These are phyloP conservation scores for Exophiala bonariae DNA, from an alignment of 2,329 filamentous ascomycete genomes.

Conservation along the genomic window DNA sequence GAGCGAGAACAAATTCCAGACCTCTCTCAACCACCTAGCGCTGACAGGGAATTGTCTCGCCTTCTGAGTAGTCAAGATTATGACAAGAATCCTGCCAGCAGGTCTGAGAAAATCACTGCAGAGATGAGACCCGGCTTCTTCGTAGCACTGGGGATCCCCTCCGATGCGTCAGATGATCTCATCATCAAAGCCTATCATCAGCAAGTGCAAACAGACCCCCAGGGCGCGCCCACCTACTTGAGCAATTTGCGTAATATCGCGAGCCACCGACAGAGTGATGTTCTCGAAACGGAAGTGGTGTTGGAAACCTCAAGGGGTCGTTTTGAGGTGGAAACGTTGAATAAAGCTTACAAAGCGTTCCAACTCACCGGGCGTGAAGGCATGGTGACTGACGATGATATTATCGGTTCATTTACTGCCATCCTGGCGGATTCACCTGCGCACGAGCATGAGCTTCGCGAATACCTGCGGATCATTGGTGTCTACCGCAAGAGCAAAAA, in stretches of 20 bases:
- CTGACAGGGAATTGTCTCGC: conserved; percentile 21
- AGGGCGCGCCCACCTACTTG: conserved; percentile 61
- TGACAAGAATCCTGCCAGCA: conserved; percentile 37
- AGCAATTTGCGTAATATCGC: conserved; percentile 65
- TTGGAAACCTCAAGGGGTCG: conserved; percentile 60
- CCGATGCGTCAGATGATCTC: conserved; percentile 63
- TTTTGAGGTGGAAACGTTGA: conserved; percentile 57
- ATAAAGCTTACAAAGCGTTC: conserved; percentile 60
- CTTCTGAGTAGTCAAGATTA: conserved; percentile 26
- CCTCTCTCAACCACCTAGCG: conserved; percentile 18
- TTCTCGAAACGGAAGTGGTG: conserved; percentile 59
- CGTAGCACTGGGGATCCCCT: conserved; percentile 61
- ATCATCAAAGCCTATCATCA: conserved; percentile 63
- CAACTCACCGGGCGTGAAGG: conserved; percentile 50
- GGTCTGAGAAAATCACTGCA: conserved; percentile 12
- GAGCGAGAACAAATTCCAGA: conserved; percentile 32
- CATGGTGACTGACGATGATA: conserved; percentile 54
- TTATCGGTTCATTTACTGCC: conserved; percentile 63
- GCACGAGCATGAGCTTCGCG: conserved; percentile 57
- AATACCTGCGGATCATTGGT: conserved; percentile 61
- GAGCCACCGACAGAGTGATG: conserved; percentile 54
- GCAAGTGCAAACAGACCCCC: conserved; percentile 58
- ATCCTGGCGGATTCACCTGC: conserved; percentile 56
- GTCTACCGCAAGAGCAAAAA: conserved; percentile 56
- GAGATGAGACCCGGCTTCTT: conserved; percentile 45